Conservation (phyloP, 2,329 filamentous ascomycete genomes). For the Xylariomycetidae sp. region DNA sequence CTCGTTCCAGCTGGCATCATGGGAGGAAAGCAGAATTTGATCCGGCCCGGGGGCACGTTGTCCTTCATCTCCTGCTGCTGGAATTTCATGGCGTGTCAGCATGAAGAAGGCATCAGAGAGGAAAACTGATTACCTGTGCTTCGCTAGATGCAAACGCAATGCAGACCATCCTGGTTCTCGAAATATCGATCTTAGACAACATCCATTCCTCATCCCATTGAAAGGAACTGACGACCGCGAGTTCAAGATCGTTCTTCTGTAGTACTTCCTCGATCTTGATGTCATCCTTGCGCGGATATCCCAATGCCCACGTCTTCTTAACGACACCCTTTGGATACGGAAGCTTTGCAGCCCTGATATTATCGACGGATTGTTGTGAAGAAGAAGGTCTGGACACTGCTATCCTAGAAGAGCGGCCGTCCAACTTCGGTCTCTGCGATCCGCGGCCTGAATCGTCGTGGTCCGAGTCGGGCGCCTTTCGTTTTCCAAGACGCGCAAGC, state of each 20-base stretch:
- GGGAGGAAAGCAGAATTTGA: slow-evolving; percentile 75
- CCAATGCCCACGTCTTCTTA: slow-evolving; percentile 74
- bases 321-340: slow-evolving; percentile 58
- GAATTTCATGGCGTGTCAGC: too few relatives aligned
- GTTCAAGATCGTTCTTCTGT: slow-evolving; percentile 64
- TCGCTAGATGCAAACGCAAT: slow-evolving; percentile 51
- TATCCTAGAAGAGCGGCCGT: slow-evolving; percentile 2
- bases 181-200: slow-evolving; percentile 61
- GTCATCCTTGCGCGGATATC: slow-evolving; percentile 62
- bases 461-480: slow-evolving; percentile 33
- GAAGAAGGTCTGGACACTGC: neutral
- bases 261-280: slow-evolving; percentile 87
- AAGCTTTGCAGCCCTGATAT: slow-evolving; percentile 14
- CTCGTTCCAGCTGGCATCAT: slow-evolving; percentile 71
- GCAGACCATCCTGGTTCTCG: slow-evolving; percentile 58
- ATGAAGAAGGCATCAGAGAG: too few relatives aligned
- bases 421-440: slow-evolving; percentile 15
- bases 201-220: slow-evolving; percentile 83
- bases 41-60: slow-evolving; percentile 44
- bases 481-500: slow-evolving; percentile 64
- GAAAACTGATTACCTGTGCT: slow-evolving; percentile 48
- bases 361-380: neutral
- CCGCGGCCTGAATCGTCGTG: slow-evolving; percentile 10
- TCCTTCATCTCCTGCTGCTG: slow-evolving; percentile 46
- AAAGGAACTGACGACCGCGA: slow-evolving; percentile 81